Percentiles rank a stretch among this genome's conserved stretches.
phyloP scores from a whole-genome alignment of 1,284 basidiomycete genomes.

The Hemileia vastatrix region DNA sequence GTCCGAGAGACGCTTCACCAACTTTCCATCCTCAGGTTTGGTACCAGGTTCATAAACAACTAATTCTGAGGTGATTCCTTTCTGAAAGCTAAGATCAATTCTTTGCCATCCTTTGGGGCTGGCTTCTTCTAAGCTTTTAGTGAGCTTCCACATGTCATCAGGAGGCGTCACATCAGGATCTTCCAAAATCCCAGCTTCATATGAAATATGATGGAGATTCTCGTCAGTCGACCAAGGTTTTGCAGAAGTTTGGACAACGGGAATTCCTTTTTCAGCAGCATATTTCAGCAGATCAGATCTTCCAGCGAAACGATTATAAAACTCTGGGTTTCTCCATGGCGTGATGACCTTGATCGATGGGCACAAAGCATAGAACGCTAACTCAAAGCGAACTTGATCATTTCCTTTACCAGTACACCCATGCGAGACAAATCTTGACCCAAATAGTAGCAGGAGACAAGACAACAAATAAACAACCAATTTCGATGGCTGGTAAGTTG shows the following conservation, averaged over 20 bases:
- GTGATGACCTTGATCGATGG: slow-evolving; percentile 98
- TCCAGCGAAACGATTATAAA: slow-evolving; percentile 95
- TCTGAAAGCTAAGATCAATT: slow-evolving; percentile 71
- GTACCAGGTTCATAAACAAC: slow-evolving; percentile 24
- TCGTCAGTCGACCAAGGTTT: slow-evolving; percentile 98
- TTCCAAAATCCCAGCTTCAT: slow-evolving; percentile 97
- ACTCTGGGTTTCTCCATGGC: slow-evolving; percentile 91
- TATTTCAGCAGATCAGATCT: slow-evolving; percentile 84
- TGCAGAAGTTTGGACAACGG: slow-evolving; percentile 85
- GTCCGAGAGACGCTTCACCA: slow-evolving; percentile 62
- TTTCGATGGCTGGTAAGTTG: no score
- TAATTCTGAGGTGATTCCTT: slow-evolving; percentile 50
- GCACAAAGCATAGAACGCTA: slow-evolving; percentile 97
- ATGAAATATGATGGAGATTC: slow-evolving; percentile 99
- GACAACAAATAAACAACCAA: no score
- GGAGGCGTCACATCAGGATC: slow-evolving; percentile 93
- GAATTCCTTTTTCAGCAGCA: slow-evolving; percentile 79
- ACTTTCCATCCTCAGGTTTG: slow-evolving; percentile 31
- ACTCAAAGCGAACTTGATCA: slow-evolving; percentile 98
- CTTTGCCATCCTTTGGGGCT: slow-evolving; percentile 64
- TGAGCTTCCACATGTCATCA: slow-evolving; percentile 99
- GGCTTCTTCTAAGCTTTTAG: slow-evolving; percentile 69
- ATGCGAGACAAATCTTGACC: slow-evolving; percentile 79
- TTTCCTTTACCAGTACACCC: slow-evolving; percentile 99
- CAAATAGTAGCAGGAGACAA: slow-evolving; percentile 1